A percentile compares a stretch with the other conserved stretches of the same genome.
phyloP scores from a whole-genome alignment of 345 rosid genomes.

The Trapa bicornis region DNA sequence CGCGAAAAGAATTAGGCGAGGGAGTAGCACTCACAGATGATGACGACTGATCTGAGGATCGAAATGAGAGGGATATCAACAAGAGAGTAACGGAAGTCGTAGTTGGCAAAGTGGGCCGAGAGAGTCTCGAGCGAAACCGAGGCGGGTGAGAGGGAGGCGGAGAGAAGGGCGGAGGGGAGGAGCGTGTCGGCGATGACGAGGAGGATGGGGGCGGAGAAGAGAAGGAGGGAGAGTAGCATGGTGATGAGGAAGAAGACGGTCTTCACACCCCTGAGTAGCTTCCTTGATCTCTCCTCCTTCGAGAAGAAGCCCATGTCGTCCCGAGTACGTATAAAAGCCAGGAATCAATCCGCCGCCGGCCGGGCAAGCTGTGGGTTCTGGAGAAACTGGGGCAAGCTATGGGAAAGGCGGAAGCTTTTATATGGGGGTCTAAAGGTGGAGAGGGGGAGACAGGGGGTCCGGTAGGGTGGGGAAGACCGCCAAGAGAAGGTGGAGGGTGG shows the following conservation, averaged over 20 bases:
- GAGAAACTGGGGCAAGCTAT: background rate
- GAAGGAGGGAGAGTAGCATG: slow-evolving; percentile 61
- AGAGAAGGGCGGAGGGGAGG: slow-evolving; percentile 69
- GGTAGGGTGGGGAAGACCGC: background rate
- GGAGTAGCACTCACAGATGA: slow-evolving; percentile 50
- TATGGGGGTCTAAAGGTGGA: background rate
- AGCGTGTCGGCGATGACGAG: slow-evolving; percentile 67
- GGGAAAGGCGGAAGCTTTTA: background rate
- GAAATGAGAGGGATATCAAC: slow-evolving; percentile 74
- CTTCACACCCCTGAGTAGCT: slow-evolving; percentile 46
- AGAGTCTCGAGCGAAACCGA: slow-evolving; percentile 12
- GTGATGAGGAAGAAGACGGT: slow-evolving; percentile 60
- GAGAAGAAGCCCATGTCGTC: slow-evolving; percentile 37
- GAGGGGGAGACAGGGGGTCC: background rate
- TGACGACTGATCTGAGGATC: slow-evolving; percentile 63
- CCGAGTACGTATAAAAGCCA: background rate
- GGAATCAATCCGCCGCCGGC: background rate
- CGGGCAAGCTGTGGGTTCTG: background rate
- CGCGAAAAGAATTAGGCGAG: background rate
- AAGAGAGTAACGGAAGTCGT: slow-evolving; percentile 71
- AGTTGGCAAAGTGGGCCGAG: slow-evolving; percentile 27
- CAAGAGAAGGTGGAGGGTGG: slow-evolving; percentile 14
- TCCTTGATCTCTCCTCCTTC: slow-evolving; percentile 48
- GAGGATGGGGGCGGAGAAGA: slow-evolving; percentile 77
- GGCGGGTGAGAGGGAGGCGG: slow-evolving; percentile 38